Base-by-base conservation (phyloP, 495 filamentous ascomycete genomes). In the Podospora fimiseda region DNA sequence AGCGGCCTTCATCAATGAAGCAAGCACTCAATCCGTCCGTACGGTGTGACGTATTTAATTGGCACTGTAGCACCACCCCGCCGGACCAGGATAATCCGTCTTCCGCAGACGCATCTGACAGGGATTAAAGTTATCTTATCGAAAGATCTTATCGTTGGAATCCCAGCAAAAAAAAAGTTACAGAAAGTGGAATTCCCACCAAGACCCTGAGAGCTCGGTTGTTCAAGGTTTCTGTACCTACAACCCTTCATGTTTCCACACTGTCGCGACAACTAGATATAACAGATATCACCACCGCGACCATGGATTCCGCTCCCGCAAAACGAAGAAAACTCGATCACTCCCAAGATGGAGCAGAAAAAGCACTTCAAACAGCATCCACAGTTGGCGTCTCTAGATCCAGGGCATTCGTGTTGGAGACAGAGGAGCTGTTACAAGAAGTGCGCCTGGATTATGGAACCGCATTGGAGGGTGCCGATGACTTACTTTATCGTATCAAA, bases 351-450 rank as follows among this genome's bases (percentile, higher is more conserved):
- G 55, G 54, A 16, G 56, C 60, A 1, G 57, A 68, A 11, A 52
- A 56, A 13, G 59, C 55, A 22, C 60, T 71, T 15, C 61, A 68
- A 38, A 49, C 61, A 5, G 59, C 59, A 2, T 64, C 57, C 6
- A 48, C 59, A 6, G 58, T 65, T 0, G 69, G 68, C 37, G 53
- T 69, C 27, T 71, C 70, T 0, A 63, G 69, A 30, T 61, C 68
- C 23, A 88, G 79, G 61, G 74, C 89, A 57, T 95, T 97, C 71
- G 86, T 92, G 58, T 72, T 98, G 24, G 88, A 96, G 70, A 79
- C 90, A 19, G 87, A 95, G 52, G 90, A 96, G 60, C 69, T 98
- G 40, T 63, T 96, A 55, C 70, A 75, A 18, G 82, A 87, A 51
- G 75, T 88, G 37, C 77, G 77, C 62, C 76, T 85, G 21, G 79